Conservation (phyloP, 345 rosid species). For the Geranium brycei region DNA sequence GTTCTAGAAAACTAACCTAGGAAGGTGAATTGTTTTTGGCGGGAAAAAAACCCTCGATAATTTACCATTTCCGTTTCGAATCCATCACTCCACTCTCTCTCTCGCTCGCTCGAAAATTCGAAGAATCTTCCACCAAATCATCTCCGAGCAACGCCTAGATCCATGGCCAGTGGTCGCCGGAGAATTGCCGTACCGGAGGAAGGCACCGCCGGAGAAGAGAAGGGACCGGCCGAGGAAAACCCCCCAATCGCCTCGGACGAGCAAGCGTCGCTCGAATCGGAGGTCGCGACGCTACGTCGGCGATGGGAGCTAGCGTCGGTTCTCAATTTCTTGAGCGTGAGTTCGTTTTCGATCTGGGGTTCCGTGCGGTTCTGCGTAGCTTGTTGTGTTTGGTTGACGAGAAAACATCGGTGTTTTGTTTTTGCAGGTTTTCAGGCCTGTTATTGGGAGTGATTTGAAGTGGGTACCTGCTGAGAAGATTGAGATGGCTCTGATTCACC, state of each 20-base stretch:
- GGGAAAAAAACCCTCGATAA: background rate
- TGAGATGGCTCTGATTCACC: conserved; percentile 50
- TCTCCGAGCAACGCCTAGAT: too few species aligned
- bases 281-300: conserved; percentile 44
- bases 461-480: conserved; percentile 52
- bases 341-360: background rate
- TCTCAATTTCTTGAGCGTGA: conserved; percentile 64
- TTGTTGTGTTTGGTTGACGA: background rate
- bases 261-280: conserved; percentile 14
- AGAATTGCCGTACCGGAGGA: background rate
- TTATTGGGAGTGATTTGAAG: conserved; percentile 42
- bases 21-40: background rate
- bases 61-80: background rate
- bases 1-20: background rate
- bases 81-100: background rate
- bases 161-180: background rate
- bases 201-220: background rate
- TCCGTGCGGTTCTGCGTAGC: background rate
- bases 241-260: conserved; percentile 14
- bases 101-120: too few species aligned
- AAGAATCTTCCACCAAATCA: too few species aligned
- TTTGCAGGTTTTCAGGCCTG: conserved; percentile 57
- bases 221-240: background rate
- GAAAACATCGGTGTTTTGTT: background rate
- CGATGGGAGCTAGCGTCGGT: conserved; percentile 92